Base-by-base conservation (phyloP, 305 asterid genomes). In the Fraxinus albicans region DNA sequence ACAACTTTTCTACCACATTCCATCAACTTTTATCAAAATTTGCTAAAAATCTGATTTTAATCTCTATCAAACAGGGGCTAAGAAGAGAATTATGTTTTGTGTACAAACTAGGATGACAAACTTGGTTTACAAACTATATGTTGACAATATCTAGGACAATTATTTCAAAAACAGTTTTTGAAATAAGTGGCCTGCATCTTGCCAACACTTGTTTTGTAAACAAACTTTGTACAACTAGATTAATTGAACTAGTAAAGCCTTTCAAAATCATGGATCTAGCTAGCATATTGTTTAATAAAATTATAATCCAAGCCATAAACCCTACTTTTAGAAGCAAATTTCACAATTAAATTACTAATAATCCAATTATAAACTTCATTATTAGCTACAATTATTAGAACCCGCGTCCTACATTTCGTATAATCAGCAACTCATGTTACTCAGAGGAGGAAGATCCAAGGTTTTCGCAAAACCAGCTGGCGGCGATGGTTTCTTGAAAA, bases 401-500 rank as follows among this genome's bases (percentile, higher is more conserved):
- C 73, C 33, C 35, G 73, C 33, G 9, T 23, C 73, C 35, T 65
- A 3, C 34, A 65, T 21, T 23, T 23, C n/a, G 17, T 3, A 65
- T 23, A 10, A 65, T 23, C 73, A 65, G 73, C 73, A 65, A 65
- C 73, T 25, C 73, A 23, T 27, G 27, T 25, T 25, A 25, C 27
- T 25, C 27, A 25, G 0, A 13, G 35, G 34, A 65, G 73, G 73
- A 65, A 65, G 73, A 21, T 65, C 73, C 73, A 33, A 65, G 17
- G 34, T 23, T 27, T 25, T 23, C 73, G 4, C 35, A 8, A 23
- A 65, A 65, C 13, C 73, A 17, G 17, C 15, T 21, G 65, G 65
- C 65, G 65, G 65, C 25, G 25, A 53, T 53, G 8, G 2, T 3
- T 78, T 81, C 40, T 81, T 84, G 73, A 88, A 87, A 31, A 78